Conservation (phyloP, 352 stramenopile species). For the Phytophthora hibernalis region DNA sequence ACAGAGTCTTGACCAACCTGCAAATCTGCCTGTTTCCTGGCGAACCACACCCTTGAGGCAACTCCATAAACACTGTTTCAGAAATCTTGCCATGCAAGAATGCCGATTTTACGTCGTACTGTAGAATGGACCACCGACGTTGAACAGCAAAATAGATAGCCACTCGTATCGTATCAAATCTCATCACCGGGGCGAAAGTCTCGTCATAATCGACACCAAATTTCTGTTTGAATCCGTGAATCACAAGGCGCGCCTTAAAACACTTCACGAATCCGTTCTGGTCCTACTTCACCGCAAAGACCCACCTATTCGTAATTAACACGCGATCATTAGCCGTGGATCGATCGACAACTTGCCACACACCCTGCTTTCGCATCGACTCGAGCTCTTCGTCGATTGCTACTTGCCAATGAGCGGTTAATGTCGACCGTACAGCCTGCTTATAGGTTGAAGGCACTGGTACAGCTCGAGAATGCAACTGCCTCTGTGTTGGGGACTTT, state of each 20-base stretch:
- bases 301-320: background rate
- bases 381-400: background rate
- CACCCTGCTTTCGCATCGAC: background rate
- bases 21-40: background rate
- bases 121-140: background rate
- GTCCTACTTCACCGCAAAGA: background rate
- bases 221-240: background rate
- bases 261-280: background rate
- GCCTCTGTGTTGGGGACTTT: too few relatives aligned
- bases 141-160: background rate
- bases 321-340: background rate
- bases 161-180: background rate
- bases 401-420: background rate
- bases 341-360: background rate
- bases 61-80: background rate
- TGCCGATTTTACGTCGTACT: background rate
- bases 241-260: background rate
- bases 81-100: background rate
- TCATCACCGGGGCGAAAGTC: too few relatives aligned
- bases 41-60: background rate
- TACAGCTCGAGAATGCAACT: too few relatives aligned
- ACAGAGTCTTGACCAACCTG: background rate
- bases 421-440: background rate
- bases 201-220: background rate
- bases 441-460: background rate